Conservation (phyloP, 768 basidiomycete genomes). For the Suillus subaureus region DNA sequence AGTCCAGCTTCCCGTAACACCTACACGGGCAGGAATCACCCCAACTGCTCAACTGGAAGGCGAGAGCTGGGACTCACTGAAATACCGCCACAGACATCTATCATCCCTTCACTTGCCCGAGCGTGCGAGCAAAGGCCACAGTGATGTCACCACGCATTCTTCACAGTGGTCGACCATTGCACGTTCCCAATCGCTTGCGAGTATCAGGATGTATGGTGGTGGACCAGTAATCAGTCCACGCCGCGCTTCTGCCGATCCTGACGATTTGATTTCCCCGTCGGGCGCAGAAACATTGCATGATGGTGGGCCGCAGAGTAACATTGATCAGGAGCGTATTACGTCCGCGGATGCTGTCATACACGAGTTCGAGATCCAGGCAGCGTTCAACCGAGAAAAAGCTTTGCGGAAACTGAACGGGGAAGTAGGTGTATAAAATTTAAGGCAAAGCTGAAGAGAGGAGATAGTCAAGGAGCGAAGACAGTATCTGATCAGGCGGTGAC, state of each 20-base stretch:
- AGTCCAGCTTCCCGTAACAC: slow-evolving; percentile 8
- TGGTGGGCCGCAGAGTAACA: background rate
- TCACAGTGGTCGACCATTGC: slow-evolving; percentile 34
- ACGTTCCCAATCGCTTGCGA: slow-evolving; percentile 15
- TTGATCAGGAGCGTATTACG: slow-evolving; percentile 27
- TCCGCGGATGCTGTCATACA: slow-evolving; percentile 33
- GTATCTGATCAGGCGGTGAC: background rate
- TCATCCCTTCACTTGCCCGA: slow-evolving; percentile 19
- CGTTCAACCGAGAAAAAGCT: background rate
- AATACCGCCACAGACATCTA: slow-evolving; percentile 14
- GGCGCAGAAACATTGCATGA: slow-evolving; percentile 4
- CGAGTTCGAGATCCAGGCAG: background rate
- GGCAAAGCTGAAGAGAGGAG: slow-evolving; percentile 22
- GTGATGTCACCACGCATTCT: slow-evolving; percentile 32
- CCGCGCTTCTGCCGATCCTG: slow-evolving; percentile 3
- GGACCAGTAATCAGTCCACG: slow-evolving; percentile 8
- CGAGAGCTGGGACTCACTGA: slow-evolving; percentile 12
- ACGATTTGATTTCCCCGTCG: slow-evolving; percentile 1
- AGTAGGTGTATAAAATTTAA: background rate
- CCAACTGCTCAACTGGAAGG: background rate
- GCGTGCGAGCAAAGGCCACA: slow-evolving; percentile 25
- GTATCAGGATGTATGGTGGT: slow-evolving; percentile 30
- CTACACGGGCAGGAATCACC: slow-evolving; percentile 12
- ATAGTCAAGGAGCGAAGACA: slow-evolving; percentile 14
- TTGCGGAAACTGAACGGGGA: background rate